Percentiles rank a stretch among this genome's conserved stretches.
Evolutionary conservation across 2,329 filamentous ascomycete species (phyloP).

Genomic region (Hysterium pulicare): DNA sequence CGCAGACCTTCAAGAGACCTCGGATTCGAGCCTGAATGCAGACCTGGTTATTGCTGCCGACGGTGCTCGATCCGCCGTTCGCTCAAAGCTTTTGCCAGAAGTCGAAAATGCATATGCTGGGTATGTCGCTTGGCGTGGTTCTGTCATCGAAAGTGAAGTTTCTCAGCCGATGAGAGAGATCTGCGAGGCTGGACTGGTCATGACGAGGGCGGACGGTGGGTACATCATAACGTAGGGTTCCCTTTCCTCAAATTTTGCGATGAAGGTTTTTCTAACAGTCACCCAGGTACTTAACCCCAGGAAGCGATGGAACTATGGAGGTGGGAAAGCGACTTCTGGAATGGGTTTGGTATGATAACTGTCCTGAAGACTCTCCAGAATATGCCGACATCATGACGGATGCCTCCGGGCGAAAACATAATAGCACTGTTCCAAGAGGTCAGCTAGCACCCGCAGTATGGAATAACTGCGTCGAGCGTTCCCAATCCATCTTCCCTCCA

Average conservation of each 20-base stretch:
- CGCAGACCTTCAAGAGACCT: slow-evolving; percentile 1
- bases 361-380: slow-evolving; percentile 27
- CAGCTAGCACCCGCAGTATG: slow-evolving; percentile 33
- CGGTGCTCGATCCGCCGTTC: slow-evolving; percentile 13
- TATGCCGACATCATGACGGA: slow-evolving; percentile 43
- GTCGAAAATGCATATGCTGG: slow-evolving; percentile 14
- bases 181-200: slow-evolving; percentile 9
- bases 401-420: slow-evolving; percentile 30
- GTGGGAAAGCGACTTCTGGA: slow-evolving; percentile 40
- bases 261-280: background rate
- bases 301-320: slow-evolving; percentile 29
- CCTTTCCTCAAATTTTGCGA: background rate
- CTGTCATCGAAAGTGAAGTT: slow-evolving; percentile 7
- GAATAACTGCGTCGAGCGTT: slow-evolving; percentile 32
- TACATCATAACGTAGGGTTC: slow-evolving; percentile 10
- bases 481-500: too few species aligned
- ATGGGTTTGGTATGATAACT: slow-evolving; percentile 45
- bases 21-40: background rate
- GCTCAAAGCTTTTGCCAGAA: slow-evolving; percentile 10
- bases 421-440: slow-evolving; percentile 39
- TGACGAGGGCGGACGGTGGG: slow-evolving; percentile 6
- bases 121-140: slow-evolving; percentile 18
- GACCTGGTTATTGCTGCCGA: slow-evolving; percentile 18
- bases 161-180: slow-evolving; percentile 9
- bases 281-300: slow-evolving; percentile 38